phyloP scores from a whole-genome alignment of 805 yeast species.

The Ogataea zsoltii region DNA sequence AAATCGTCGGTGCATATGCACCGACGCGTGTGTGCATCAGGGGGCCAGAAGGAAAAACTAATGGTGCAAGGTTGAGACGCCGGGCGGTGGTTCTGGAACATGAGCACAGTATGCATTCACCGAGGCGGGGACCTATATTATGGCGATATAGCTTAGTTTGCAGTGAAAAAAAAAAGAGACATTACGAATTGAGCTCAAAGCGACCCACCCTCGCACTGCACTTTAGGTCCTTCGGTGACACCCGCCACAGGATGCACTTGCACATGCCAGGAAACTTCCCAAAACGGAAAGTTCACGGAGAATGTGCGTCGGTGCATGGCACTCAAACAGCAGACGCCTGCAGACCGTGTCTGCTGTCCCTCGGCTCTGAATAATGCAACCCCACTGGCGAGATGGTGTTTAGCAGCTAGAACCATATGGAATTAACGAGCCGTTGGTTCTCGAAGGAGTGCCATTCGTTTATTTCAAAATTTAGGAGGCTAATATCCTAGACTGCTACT shows the following conservation, averaged over 20 bases:
- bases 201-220: too few species aligned
- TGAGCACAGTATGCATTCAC: too few species aligned
- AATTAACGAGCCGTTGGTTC: too few species aligned
- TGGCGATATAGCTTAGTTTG: too few species aligned
- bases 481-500: too few species aligned
- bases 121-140: too few species aligned
- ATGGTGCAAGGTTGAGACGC: background rate
- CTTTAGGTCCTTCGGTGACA: background rate
- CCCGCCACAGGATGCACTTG: background rate
- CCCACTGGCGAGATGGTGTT: background rate
- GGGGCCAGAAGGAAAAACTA: background rate
- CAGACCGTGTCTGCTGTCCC: conserved; percentile 3
- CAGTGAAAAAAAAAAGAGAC: too few species aligned
- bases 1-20: conserved; percentile 8
- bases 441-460: too few species aligned
- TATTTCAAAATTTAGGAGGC: too few species aligned
- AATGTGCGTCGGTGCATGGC: background rate
- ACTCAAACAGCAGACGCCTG: background rate
- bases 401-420: too few species aligned
- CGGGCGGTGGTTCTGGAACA: background rate
- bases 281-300: background rate
- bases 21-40: conserved; percentile 6
- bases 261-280: background rate
- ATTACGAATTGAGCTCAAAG: too few species aligned
- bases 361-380: background rate